Base-by-base conservation (phyloP, 2,329 filamentous ascomycete species). In the Ophiostoma montium region DNA sequence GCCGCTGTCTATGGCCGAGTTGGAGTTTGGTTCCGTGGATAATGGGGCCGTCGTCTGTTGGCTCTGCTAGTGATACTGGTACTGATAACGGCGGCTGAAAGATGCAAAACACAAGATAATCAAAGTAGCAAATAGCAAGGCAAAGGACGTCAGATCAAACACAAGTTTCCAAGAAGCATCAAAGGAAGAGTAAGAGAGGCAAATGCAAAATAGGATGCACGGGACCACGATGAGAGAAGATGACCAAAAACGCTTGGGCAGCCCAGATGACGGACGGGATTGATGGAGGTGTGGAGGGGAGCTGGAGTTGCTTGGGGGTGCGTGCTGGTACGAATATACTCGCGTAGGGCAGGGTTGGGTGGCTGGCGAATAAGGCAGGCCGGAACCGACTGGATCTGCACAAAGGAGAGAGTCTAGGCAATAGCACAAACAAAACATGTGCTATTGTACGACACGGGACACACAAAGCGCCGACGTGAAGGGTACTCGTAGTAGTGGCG, bases 141-240 rank as follows among this genome's bases (percentile, higher is more conserved):
- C 10, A 41, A 21, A 23, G 21, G 19, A 27, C 19, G 36, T 13
- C 7, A 31, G 27, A 43, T 30, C 23, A 19, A 33, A 19, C n/a
- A n/a, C n/a, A n/a, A n/a, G n/a, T n/a, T n/a, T n/a, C n/a, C n/a
- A 10, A 12, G 18, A 27, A 23, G 21, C 23, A 21, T n/a, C n/a
- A 31, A 15, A 31, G 44, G 31, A 30, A 42, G 31, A 23, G 19
- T 10, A 46, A 21, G 7, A 12, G 11, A 42, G 15, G n/a, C 21
- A 31, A n/a, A 5, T 19, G 35, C 30, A 43, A 38, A 39, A 16
- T 16, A 35, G 46, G 44, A 30, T 45, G 49, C 53, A 53, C 53
- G 47, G 50, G 53, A 50, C 53, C 49, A n/a, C 21, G 39, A 42
- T 16, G 39, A 30, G 38, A 27, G 39, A 30, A 21, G 23, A n/a